Conservation (phyloP, 1,284 basidiomycete species). For the Papiliotrema laurentii region DNA sequence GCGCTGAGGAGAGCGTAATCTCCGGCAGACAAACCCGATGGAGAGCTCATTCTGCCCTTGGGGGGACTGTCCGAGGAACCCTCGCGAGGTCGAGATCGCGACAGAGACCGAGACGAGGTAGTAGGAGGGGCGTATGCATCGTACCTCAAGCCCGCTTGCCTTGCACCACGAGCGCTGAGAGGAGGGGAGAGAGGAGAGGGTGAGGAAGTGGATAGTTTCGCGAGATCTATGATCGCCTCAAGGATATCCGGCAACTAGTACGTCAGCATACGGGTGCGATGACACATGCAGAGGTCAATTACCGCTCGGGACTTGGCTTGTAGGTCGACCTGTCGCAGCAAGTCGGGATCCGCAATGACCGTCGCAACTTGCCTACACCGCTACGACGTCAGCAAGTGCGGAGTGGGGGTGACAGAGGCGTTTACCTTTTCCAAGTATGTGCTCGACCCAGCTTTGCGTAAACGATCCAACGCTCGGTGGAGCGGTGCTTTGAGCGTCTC, state of each 20-base stretch:
- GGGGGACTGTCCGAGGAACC: too few species aligned
- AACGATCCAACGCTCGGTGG: not conserved
- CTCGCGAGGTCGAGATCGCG: not conserved
- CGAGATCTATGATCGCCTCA: conserved; percentile 14
- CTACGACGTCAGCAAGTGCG: conserved; percentile 9
- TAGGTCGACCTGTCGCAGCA: conserved; percentile 5
- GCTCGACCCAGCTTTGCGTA: conserved; percentile 7
- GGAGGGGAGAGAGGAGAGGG: not conserved
- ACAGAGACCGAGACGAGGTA: not conserved
- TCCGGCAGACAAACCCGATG: not conserved
- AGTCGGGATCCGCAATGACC: conserved; percentile 9
- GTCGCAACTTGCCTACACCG: conserved; percentile 16
- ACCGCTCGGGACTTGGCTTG: conserved; percentile 14
- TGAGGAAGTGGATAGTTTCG: not conserved
- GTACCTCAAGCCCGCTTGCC: conserved; percentile 15
- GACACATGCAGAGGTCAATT: not conserved
- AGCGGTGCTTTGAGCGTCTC: too few species aligned
- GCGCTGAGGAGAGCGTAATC: conserved; percentile 2
- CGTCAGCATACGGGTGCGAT: not conserved
- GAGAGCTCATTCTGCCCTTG: too few species aligned
- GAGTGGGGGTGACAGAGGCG: not conserved
- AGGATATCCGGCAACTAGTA: conserved; percentile 22
- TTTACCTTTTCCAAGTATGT: conserved; percentile 1
- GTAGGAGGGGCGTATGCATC: conserved; percentile 18
- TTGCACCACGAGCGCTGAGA: not conserved